Evolutionary conservation across 1,284 basidiomycete genomes (phyloP).

Genomic region (Leccinum ponderosum): DNA sequence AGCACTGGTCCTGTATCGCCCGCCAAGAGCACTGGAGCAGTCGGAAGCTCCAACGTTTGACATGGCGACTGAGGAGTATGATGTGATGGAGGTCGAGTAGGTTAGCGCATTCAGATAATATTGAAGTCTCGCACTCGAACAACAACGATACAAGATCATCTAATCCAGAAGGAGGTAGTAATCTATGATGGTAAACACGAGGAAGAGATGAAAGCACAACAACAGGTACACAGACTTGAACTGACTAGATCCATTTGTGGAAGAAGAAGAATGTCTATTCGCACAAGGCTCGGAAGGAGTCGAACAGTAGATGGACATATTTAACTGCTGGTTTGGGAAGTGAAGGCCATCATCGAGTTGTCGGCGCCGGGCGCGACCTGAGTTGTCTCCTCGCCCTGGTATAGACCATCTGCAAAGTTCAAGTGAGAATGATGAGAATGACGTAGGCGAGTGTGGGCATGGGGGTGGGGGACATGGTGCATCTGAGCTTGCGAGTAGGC

Average conservation of each 20-base stretch:
- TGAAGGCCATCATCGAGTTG: constrained; percentile 50
- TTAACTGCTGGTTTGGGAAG: constrained; percentile 36
- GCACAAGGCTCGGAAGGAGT: not conserved
- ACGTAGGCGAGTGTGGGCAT: constrained; percentile 70
- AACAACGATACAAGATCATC: constrained; percentile 14
- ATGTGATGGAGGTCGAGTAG: constrained; percentile 63
- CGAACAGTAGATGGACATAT: constrained; percentile 12
- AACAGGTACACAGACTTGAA: constrained; percentile 8
- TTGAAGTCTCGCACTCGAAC: constrained; percentile 14
- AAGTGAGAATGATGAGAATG: constrained; percentile 48
- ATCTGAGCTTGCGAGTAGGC: constrained; percentile 56
- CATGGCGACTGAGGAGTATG: constrained; percentile 35
- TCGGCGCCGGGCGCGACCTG: constrained; percentile 34
- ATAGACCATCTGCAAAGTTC: constrained; percentile 47
- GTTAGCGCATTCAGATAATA: constrained; percentile 2
- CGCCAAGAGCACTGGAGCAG: constrained; percentile 32
- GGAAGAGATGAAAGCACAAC: constrained; percentile 8
- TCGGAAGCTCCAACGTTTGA: not conserved
- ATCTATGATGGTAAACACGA: constrained; percentile 23
- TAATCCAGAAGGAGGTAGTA: constrained; percentile 19
- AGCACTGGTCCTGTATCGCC: constrained; percentile 61
- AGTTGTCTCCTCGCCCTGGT: constrained; percentile 35
- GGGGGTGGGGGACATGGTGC: constrained; percentile 77
- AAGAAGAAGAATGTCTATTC: constrained; percentile 3
- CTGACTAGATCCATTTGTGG: constrained; percentile 9